Evolutionary conservation across 495 filamentous ascomycete species (phyloP).

Genomic region (Beverwykella pulmonaria): DNA sequence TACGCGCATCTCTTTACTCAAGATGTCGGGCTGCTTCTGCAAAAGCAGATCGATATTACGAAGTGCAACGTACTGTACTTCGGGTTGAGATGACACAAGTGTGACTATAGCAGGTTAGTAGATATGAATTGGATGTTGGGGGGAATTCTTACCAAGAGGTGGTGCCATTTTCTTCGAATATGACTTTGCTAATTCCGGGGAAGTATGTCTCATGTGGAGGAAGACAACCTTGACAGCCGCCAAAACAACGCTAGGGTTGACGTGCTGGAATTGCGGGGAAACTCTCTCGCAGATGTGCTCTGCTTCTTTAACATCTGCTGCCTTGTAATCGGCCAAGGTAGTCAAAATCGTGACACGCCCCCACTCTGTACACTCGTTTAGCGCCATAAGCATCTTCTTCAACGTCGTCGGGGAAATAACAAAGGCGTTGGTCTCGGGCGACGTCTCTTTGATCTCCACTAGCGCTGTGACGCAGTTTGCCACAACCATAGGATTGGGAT

Average conservation of each 20-base stretch:
- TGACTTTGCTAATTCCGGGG: constrained; percentile 71
- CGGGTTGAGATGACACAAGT: constrained; percentile 89
- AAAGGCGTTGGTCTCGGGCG: constrained; percentile 86
- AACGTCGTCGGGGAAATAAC: constrained; percentile 76
- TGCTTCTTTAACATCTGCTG: constrained; percentile 86
- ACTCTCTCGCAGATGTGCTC: constrained; percentile 99
- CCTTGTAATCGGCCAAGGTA: constrained; percentile 85
- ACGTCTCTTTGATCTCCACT: constrained; percentile 84
- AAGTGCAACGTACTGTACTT: constrained; percentile 96
- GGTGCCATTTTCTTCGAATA: constrained; percentile 99
- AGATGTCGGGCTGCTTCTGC: constrained; percentile 92
- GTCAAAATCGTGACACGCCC: constrained; percentile 93
- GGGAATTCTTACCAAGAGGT: constrained; percentile 71
- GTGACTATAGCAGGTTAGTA: constrained; percentile 65
- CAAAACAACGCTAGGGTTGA: constrained; percentile 94
- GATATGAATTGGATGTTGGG: not conserved
- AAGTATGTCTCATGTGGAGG: constrained; percentile 88
- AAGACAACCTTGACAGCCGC: constrained; percentile 98
- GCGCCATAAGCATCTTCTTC: constrained; percentile 93
- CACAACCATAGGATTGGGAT: constrained; percentile 98
- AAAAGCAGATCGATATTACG: constrained; percentile 94
- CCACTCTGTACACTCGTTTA: constrained; percentile 99
- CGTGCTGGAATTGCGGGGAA: constrained; percentile 96
- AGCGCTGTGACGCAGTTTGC: constrained; percentile 95
- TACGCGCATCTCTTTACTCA: constrained; percentile 94